These are phyloP conservation scores for Tulasnella sp. DNA, from an alignment of 768 basidiomycete genomes.

Conservation along the genomic window DNA sequence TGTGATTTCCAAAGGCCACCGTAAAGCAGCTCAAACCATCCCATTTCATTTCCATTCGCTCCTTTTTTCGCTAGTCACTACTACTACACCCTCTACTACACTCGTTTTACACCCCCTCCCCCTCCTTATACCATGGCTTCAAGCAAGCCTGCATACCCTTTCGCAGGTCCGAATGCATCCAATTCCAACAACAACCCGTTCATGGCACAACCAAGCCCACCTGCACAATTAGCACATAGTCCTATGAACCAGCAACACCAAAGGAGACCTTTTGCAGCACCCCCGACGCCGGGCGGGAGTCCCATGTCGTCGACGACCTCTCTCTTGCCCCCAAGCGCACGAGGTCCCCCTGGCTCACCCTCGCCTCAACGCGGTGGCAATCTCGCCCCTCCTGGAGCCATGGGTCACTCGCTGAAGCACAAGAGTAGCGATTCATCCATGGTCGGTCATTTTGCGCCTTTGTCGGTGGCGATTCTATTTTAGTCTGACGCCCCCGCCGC, in stretches of 20 bases:
- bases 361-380: background rate
- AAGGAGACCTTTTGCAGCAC: conserved; percentile 5
- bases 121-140: background rate
- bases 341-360: background rate
- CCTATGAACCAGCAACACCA: conserved; percentile 13
- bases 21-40: background rate
- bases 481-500: background rate
- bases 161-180: conserved; percentile 9
- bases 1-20: background rate
- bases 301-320: background rate
- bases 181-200: background rate
- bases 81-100: background rate
- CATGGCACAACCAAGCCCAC: conserved; percentile 5
- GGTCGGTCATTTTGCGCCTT: background rate
- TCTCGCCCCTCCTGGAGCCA: background rate
- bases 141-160: conserved; percentile 1
- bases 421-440: conserved; percentile 13
- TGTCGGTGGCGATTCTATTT: background rate
- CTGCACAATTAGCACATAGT: background rate
- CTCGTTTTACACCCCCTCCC: background rate
- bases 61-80: background rate
- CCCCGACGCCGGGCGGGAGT: background rate
- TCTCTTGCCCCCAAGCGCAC: background rate
- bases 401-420: background rate
- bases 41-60: background rate